Percentiles rank a stretch among this genome's conserved stretches.
Conservation (phyloP, 306 rosid genomes). For the barrel medic (Medicago truncatula) region DNA sequence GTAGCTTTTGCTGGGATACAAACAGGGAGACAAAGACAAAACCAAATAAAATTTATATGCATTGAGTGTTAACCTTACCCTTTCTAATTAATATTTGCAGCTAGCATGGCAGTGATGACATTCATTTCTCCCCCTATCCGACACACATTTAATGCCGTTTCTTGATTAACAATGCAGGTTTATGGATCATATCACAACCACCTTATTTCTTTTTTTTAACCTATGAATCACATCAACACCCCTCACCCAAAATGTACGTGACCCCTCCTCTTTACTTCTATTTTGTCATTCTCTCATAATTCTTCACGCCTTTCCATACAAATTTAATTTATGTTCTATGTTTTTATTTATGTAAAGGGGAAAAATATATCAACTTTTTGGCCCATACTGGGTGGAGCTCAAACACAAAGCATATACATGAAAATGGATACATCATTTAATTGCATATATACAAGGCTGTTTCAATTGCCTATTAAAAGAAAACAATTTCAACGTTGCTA, state of each 20-base stretch:
- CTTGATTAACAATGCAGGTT: slow-evolving; percentile 40
- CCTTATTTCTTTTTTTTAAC: slow-evolving; percentile 37
- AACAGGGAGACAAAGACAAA: slow-evolving; percentile 48
- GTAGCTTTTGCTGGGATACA: slow-evolving; percentile 42
- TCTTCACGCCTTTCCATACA: not conserved
- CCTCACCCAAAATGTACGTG: slow-evolving; percentile 15
- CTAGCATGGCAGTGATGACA: slow-evolving; percentile 17
- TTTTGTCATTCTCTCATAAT: slow-evolving; percentile 43
- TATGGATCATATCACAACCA: slow-evolving; percentile 37
- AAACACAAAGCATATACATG: slow-evolving; percentile 24
- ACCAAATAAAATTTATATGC: not conserved
- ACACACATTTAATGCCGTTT: slow-evolving; percentile 53
- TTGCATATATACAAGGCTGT: slow-evolving; percentile 8
- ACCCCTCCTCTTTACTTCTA: slow-evolving; percentile 21
- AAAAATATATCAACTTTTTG: not conserved
- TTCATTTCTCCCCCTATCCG: slow-evolving; percentile 46
- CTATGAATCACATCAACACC: slow-evolving; percentile 22
- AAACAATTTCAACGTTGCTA: slow-evolving; percentile 2
- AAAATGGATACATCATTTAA: slow-evolving; percentile 22
- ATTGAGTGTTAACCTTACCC: not conserved
- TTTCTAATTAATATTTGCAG: not conserved
- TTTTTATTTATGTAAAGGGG: not conserved
- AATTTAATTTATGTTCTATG: not conserved
- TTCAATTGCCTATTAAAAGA: slow-evolving; percentile 12
- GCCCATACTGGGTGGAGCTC: slow-evolving; percentile 4